phyloP scores from a whole-genome alignment of 2,329 filamentous ascomycete genomes.

The Beauveria scarabaeidicola region DNA sequence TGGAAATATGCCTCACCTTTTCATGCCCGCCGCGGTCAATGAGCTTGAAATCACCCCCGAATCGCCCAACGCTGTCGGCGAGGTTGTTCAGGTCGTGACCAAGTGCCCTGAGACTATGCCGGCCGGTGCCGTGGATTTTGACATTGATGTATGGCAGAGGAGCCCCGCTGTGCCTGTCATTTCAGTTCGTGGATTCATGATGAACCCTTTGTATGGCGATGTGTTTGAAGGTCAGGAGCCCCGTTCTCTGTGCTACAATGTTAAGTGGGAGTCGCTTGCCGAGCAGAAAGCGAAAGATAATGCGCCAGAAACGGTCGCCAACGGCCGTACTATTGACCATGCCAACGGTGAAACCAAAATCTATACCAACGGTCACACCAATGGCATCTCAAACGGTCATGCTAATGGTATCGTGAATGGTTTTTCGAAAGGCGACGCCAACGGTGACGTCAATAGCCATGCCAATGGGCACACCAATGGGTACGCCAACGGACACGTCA shows the following conservation, averaged over 20 bases:
- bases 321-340: slow-evolving; percentile 9
- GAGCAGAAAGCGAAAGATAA: neutral
- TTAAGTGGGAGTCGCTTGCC: slow-evolving; percentile 34
- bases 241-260: slow-evolving; percentile 33
- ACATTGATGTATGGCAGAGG: slow-evolving; percentile 25
- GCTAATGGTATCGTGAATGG: neutral
- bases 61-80: slow-evolving; percentile 20
- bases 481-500: neutral
- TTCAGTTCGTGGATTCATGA: slow-evolving; percentile 27
- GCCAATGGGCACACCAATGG: slow-evolving; percentile 1
- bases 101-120: slow-evolving; percentile 16
- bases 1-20: slow-evolving; percentile 23
- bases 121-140: slow-evolving; percentile 24
- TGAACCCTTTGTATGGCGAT: slow-evolving; percentile 34
- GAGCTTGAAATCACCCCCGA: slow-evolving; percentile 21
- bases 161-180: slow-evolving; percentile 22
- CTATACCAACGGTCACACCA: slow-evolving; percentile 4
- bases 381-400: neutral
- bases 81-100: slow-evolving; percentile 21
- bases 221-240: slow-evolving; percentile 13
- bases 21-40: slow-evolving; percentile 28
- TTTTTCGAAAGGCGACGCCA: neutral
- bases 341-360: neutral
- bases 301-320: neutral
- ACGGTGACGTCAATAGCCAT: neutral